phyloP scores from a whole-genome alignment of 2,329 filamentous ascomycete species.

The Parascedosporium putredinis region DNA sequence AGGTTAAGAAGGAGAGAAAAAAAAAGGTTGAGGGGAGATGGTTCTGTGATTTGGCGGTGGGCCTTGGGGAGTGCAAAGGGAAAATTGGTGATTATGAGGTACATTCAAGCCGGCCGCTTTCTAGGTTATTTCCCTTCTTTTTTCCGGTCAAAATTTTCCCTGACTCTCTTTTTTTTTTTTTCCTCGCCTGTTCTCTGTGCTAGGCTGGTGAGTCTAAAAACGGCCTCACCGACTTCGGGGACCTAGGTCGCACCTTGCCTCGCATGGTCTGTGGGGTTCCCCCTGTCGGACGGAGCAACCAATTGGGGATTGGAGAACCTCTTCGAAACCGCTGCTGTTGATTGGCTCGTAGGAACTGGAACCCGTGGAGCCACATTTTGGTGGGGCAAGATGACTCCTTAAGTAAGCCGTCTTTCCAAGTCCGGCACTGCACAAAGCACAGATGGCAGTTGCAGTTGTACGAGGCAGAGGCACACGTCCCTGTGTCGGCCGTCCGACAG shows the following conservation, averaged over 20 bases:
- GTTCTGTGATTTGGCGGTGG: not conserved
- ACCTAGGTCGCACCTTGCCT: not conserved
- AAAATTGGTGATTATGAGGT: slow-evolving; percentile 9
- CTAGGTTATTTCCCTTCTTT: not conserved
- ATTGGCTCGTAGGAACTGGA: not conserved
- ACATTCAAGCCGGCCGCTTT: not conserved
- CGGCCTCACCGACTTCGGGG: slow-evolving; percentile 6
- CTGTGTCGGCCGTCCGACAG: no score
- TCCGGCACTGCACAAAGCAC: no score
- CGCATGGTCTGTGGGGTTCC: not conserved
- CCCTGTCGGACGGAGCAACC: slow-evolving; percentile 4
- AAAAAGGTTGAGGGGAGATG: slow-evolving; percentile 8
- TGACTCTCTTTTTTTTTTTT: no score
- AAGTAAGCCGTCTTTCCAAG: no score
- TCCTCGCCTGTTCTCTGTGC: not conserved
- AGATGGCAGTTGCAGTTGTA: no score
- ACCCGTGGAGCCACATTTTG: slow-evolving; percentile 2
- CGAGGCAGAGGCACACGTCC: no score
- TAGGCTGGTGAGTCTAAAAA: not conserved
- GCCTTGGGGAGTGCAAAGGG: slow-evolving; percentile 3
- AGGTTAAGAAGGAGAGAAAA: slow-evolving; percentile 10
- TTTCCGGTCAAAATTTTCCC: slow-evolving; percentile 2
- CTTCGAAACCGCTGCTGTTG: not conserved
- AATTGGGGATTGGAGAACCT: not conserved
- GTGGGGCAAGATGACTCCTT: not conserved